Evolutionary conservation across 208 protist species (phyloP).

Genomic region (Angomonas ambiguus): DNA sequence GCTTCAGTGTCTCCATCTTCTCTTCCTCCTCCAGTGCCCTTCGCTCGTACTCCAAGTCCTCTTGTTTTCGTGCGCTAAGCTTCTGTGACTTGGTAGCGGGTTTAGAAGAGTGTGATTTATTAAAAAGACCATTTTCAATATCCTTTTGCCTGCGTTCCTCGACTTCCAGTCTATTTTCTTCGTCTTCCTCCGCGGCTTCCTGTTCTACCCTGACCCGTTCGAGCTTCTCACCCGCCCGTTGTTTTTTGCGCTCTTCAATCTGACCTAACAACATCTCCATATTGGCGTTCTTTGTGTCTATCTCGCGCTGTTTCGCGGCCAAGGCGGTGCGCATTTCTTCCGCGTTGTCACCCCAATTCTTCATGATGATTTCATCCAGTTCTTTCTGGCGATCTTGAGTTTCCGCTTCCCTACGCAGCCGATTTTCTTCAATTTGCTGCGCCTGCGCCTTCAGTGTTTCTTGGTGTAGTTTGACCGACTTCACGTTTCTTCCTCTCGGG

Average conservation of each 20-base stretch:
- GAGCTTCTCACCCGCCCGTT: slow-evolving; percentile 31
- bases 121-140: slow-evolving; percentile 36
- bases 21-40: slow-evolving; percentile 31
- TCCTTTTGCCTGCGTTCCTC: slow-evolving; percentile 24
- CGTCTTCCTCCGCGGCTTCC: slow-evolving; percentile 57
- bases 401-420: slow-evolving; percentile 28
- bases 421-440: slow-evolving; percentile 64
- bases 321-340: slow-evolving; percentile 46
- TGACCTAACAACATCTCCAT: slow-evolving; percentile 64
- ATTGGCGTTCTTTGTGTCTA: slow-evolving; percentile 69
- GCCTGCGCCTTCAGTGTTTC: slow-evolving; percentile 60
- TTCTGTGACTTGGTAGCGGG: slow-evolving; percentile 39
- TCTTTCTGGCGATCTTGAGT: slow-evolving; percentile 19
- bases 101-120: slow-evolving; percentile 29
- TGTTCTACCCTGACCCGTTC: slow-evolving; percentile 23
- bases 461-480: slow-evolving; percentile 51
- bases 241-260: slow-evolving; percentile 41
- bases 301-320: slow-evolving; percentile 37
- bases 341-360: slow-evolving; percentile 41
- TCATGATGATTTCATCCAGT: slow-evolving; percentile 29
- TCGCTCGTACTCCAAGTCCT: slow-evolving; percentile 26
- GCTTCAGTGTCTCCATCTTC: slow-evolving; percentile 33
- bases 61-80: slow-evolving; percentile 35
- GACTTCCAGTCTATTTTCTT: slow-evolving; percentile 45
- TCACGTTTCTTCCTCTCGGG: slow-evolving; percentile 60